Conservation (phyloP, 805 yeast genomes). For the Schwanniomyces occidentalis region DNA sequence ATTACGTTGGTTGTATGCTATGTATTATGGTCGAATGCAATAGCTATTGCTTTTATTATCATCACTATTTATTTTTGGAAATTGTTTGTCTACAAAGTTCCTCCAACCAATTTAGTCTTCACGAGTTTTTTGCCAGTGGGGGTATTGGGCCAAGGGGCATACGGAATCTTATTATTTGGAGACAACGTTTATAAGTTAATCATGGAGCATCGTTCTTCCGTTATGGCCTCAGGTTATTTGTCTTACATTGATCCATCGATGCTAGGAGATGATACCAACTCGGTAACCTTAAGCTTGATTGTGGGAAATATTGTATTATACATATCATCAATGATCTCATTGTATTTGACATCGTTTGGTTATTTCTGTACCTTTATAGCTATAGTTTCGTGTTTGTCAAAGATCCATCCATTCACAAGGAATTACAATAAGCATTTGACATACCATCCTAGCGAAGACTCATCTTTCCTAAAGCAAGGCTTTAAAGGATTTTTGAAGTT, state of each 20-base stretch:
- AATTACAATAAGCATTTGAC: conserved; percentile 22
- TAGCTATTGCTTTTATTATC: conserved; percentile 56
- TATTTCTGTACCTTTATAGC: conserved; percentile 48
- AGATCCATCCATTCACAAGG: conserved; percentile 34
- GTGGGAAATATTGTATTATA: conserved; percentile 11
- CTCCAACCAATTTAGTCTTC: conserved; percentile 54
- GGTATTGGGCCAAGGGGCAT: conserved; percentile 83
- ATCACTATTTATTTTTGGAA: conserved; percentile 61
- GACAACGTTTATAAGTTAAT: conserved; percentile 32
- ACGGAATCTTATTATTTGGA: conserved; percentile 60
- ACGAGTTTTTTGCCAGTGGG: conserved; percentile 81
- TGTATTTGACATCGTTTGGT: conserved; percentile 55
- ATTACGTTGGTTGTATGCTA: conserved; percentile 55
- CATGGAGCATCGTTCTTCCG: conserved; percentile 12
- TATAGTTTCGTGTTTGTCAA: conserved; percentile 41
- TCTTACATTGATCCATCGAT: conserved; percentile 15
- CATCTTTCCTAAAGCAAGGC: conserved; percentile 2
- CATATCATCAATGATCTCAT: conserved; percentile 34
- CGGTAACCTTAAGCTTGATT: conserved; percentile 14
- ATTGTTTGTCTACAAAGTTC: conserved; percentile 57
- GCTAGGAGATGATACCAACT: conserved; percentile 6
- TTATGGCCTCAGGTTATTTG: conserved; percentile 16
- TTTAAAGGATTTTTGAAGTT: conserved; percentile 17
- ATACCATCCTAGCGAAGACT: conserved; percentile 7
- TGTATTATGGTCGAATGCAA: conserved; percentile 70